Conservation (phyloP, 768 basidiomycete species). For the Suillus subalutaceus region DNA sequence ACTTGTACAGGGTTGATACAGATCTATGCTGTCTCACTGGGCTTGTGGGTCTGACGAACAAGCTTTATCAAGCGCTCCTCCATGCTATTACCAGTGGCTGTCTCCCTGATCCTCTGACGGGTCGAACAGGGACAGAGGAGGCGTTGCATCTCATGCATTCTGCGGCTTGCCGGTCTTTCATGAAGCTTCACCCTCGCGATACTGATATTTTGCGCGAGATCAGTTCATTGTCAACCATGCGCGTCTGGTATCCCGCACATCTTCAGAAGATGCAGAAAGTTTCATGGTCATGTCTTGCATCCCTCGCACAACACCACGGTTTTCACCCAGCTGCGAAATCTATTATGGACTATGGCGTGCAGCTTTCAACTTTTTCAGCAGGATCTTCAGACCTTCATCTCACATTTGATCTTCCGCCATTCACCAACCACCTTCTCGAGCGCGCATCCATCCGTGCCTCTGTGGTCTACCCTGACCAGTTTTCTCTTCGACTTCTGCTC, state of each 20-base stretch:
- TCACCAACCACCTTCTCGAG: not conserved
- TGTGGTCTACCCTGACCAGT: not conserved
- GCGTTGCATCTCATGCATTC: slow-evolving; percentile 43
- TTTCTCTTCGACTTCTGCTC: not conserved
- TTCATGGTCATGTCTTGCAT: not conserved
- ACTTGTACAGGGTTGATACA: slow-evolving; percentile 34
- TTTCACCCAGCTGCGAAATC: not conserved
- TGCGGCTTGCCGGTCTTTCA: slow-evolving; percentile 43
- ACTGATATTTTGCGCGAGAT: slow-evolving; percentile 37
- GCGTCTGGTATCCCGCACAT: slow-evolving; percentile 42
- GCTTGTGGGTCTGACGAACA: slow-evolving; percentile 28
- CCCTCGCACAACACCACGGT: not conserved
- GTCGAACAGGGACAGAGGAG: slow-evolving; percentile 47
- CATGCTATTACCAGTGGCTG: slow-evolving; percentile 46
- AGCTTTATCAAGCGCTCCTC: slow-evolving; percentile 43
- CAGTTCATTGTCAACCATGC: slow-evolving; percentile 33
- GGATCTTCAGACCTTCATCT: not conserved
- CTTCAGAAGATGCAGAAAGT: slow-evolving; percentile 44
- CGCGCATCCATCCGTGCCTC: slow-evolving; percentile 13
- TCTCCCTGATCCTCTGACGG: slow-evolving; percentile 46
- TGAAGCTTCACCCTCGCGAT: slow-evolving; percentile 34
- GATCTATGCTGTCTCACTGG: slow-evolving; percentile 33
- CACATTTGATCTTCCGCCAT: not conserved
- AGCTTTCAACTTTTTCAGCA: not conserved
- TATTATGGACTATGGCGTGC: not conserved